Conservation (phyloP, 2,329 filamentous ascomycete genomes). For the Xylariales sp. region DNA sequence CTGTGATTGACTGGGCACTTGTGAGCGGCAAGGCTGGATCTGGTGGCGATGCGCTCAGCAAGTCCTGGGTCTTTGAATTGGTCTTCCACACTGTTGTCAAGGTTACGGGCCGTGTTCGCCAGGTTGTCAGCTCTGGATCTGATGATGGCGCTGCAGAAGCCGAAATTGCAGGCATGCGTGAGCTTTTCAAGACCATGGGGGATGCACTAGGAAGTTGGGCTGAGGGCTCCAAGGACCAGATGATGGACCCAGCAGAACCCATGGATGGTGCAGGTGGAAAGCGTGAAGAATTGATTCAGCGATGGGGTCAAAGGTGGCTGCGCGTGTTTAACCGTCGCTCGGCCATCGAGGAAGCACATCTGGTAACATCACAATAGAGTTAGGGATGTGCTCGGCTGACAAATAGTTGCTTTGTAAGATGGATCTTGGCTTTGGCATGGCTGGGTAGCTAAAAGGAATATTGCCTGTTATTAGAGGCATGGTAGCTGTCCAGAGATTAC, state of each 20-base stretch:
- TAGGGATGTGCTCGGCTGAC: too few relatives aligned
- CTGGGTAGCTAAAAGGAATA: too few relatives aligned
- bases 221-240: conserved; percentile 66
- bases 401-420: too few relatives aligned
- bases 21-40: conserved; percentile 46
- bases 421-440: too few relatives aligned
- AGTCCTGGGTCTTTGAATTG: conserved; percentile 82
- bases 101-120: conserved; percentile 79
- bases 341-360: conserved; percentile 73
- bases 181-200: conserved; percentile 77
- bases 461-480: too few relatives aligned
- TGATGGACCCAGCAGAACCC: conserved; percentile 56
- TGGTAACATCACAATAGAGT: too few relatives aligned
- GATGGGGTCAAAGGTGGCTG: conserved; percentile 84
- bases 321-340: conserved; percentile 77
- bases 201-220: conserved; percentile 73
- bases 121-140: conserved; percentile 64
- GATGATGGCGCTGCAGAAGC: conserved; percentile 46
- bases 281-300: conserved; percentile 61
- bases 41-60: conserved; percentile 64
- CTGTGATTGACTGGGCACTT: conserved; percentile 88
- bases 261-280: conserved; percentile 52
- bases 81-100: conserved; percentile 85
- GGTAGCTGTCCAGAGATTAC: too few relatives aligned
- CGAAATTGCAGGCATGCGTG: conserved; percentile 71